Percentiles rank a stretch among this genome's conserved stretches.
phyloP scores from a whole-genome alignment of 441 rosid genomes.

The Theobroma grandiflorum region DNA sequence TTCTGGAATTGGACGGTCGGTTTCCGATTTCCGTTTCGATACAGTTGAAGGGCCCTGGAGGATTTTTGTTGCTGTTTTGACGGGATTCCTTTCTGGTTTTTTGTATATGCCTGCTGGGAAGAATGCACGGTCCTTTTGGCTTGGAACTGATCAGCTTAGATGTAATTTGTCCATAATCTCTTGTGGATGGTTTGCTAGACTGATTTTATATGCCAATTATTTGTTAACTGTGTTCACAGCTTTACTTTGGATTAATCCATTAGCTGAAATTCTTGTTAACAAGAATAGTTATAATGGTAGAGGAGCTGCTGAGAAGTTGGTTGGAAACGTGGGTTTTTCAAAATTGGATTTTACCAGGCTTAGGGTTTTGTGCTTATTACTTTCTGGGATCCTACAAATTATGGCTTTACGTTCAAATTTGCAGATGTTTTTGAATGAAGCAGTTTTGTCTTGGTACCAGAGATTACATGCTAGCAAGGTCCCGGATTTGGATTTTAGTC shows the following conservation, averaged over 20 bases:
- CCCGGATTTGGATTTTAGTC: conserved; percentile 88
- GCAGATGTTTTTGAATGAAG: conserved; percentile 95
- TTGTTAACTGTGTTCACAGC: conserved; percentile 56
- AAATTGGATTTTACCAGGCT: conserved; percentile 51
- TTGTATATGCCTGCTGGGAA: conserved; percentile 80
- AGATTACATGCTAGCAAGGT: conserved; percentile 83
- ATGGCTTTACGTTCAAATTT: conserved; percentile 71
- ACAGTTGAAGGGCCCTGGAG: conserved; percentile 62
- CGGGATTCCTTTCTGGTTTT: conserved; percentile 69
- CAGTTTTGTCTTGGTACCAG: conserved; percentile 91
- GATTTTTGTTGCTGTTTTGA: conserved; percentile 50
- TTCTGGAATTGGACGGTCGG: conserved; percentile 48
- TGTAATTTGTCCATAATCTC: conserved; percentile 65
- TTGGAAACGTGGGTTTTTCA: conserved; percentile 70
- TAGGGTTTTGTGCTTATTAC: conserved; percentile 60
- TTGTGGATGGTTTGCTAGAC: conserved; percentile 83
- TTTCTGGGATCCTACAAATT: conserved; percentile 64
- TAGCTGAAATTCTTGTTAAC: conserved; percentile 57
- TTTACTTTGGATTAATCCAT: conserved; percentile 85
- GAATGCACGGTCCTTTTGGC: conserved; percentile 86
- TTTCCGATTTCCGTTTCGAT: conserved; percentile 66
- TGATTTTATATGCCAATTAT: conserved; percentile 57
- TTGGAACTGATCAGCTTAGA: conserved; percentile 87
- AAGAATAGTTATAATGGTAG: conserved; percentile 30
- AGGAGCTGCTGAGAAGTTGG: conserved; percentile 44